Evolutionary conservation across 345 rosid genomes (phyloP), one percentile per base, ranked within the genome.

Genomic region (Dipteronia dyeriana): DNA sequence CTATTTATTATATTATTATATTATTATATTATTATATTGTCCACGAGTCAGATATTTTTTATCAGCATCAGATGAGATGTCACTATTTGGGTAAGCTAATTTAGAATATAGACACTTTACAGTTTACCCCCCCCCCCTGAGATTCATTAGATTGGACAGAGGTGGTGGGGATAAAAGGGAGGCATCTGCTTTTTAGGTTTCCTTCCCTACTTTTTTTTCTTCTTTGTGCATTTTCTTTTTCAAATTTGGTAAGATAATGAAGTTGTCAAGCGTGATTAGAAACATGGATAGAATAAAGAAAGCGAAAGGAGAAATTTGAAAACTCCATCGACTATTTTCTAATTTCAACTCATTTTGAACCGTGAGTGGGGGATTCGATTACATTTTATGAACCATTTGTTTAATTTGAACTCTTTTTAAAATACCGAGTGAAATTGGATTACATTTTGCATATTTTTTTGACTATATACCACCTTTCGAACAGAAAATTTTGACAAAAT

Each of bases 111-210:
- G 51, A 26, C 66, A n/a, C 54, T 72, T 38, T 59, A 51, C 9
- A n/a, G n/a, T n/a, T n/a, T n/a, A n/a, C n/a, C n/a, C n/a, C n/a
- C n/a, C 22, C 38, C 34, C 0, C 23, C 5, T 4, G 2, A 72
- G 75, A 72, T 72, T 72, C 66, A 72, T 59, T 14, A 12, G 38
- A 39, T 59, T 70, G 76, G 76, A 39, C 59, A 73, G 43, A 72
- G 19, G 61, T 23, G 41, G 39, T 23, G 6, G 75, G 39, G 7
- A 63, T 26, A 26, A 63, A 63, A 38, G 11, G 11, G 22, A 38
- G 47, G 76, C 34, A 59, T 53, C 63, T 59, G 4, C 67, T 59
- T 73, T 49, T 70, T 14, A 0, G n/a, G n/a, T n/a, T 69, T 8
- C 2, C 17, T 5, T 25, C 4, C 39, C 39, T 29, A 53, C n/a